phyloP scores from a whole-genome alignment of 176 grass and related monocot genomes.

The Oryza meridionalis region DNA sequence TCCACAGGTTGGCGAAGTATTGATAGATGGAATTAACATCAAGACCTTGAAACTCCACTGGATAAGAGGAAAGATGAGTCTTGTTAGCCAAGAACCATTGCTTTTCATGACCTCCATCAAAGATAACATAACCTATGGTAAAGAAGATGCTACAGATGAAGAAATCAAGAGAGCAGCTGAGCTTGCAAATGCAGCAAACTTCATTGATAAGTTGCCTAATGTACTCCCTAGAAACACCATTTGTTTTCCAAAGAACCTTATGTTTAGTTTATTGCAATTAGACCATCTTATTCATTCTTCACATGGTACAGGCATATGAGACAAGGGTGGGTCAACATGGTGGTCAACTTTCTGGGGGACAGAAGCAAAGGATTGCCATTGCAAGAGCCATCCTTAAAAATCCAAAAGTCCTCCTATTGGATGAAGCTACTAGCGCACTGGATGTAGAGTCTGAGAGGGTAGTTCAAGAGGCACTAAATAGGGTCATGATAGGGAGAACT shows the following conservation, averaged over 20 bases:
- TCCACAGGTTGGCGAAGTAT: conserved; percentile 65
- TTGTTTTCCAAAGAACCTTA: conserved; percentile 12
- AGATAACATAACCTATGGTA: conserved; percentile 83
- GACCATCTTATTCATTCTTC: conserved; percentile 14
- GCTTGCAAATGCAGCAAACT: conserved; percentile 75
- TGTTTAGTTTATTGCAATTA: conserved; percentile 3
- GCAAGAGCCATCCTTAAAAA: conserved; percentile 69
- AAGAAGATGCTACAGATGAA: conserved; percentile 66
- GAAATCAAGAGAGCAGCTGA: conserved; percentile 79
- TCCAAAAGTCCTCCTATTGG: conserved; percentile 62
- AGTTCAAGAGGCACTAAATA: conserved; percentile 77
- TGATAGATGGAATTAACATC: conserved; percentile 76
- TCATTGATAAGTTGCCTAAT: conserved; percentile 72
- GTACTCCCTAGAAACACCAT: conserved; percentile 45
- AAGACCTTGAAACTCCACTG: conserved; percentile 67
- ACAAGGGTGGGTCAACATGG: conserved; percentile 70
- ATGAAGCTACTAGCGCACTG: conserved; percentile 81
- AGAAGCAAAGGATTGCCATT: conserved; percentile 81
- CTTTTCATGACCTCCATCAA: conserved; percentile 77
- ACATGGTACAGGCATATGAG: conserved; percentile 51
- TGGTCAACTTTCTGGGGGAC: conserved; percentile 69
- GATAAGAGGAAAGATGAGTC: conserved; percentile 70
- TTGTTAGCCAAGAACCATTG: conserved; percentile 86
- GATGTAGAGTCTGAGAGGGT: conserved; percentile 69
- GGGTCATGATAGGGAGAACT: conserved; percentile 72